Evolutionary conservation across 148 eudicot species (phyloP).

Genomic region (Nepenthes mirabilis): DNA sequence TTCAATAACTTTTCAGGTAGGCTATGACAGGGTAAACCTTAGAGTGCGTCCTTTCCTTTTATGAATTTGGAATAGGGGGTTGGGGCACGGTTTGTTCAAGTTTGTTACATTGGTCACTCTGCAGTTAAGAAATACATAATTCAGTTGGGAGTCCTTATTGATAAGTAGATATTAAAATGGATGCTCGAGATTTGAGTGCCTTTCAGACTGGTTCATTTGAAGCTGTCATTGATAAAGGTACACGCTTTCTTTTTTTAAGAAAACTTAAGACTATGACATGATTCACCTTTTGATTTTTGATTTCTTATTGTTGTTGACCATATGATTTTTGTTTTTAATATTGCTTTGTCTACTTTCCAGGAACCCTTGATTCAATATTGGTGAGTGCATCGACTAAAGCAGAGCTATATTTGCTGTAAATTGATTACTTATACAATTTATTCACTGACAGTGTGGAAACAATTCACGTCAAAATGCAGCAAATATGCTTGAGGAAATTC

Average conservation of each 20-base stretch:
- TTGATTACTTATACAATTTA: constrained; percentile 11
- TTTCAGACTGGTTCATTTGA: constrained; percentile 57
- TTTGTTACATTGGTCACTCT: neutral
- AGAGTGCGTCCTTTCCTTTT: no score
- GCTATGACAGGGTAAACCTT: no score
- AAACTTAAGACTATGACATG: neutral
- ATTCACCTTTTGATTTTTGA: neutral
- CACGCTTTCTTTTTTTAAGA: neutral
- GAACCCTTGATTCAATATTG: constrained; percentile 84
- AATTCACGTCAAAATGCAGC: constrained; percentile 54
- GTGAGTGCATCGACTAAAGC: constrained; percentile 34
- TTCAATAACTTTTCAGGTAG: no score
- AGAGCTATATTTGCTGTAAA: constrained; percentile 2
- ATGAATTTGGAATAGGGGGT: no score
- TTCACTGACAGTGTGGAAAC: constrained; percentile 52
- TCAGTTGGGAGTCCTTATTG: neutral
- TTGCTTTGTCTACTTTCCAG: constrained; percentile 24
- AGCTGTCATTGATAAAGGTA: constrained; percentile 89
- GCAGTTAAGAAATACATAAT: neutral
- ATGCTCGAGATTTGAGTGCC: constrained; percentile 70
- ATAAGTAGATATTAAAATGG: constrained; percentile 54
- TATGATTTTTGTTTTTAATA: constrained; percentile 2
- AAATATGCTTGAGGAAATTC: constrained; percentile 78
- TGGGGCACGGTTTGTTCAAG: neutral
- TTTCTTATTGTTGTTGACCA: no score